Evolutionary conservation across 108 stramenopile species (phyloP).

Genomic region (Poteriospumella lacustris): DNA sequence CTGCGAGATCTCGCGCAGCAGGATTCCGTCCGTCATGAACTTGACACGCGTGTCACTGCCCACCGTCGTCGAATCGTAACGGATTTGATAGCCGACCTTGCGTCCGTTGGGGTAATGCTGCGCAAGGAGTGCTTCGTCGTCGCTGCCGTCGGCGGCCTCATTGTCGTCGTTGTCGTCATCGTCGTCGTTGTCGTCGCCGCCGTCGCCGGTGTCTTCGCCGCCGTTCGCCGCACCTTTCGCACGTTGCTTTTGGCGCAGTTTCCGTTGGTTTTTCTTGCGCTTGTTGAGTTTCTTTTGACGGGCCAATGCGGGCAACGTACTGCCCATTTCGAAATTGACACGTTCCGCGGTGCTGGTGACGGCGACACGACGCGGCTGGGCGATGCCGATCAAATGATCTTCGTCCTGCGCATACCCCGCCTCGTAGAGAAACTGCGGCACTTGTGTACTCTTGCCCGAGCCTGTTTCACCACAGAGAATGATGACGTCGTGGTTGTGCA

Average conservation of each 20-base stretch:
- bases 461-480: slow-evolving; percentile 88
- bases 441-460: slow-evolving; percentile 67
- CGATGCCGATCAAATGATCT: slow-evolving; percentile 67
- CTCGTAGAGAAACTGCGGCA: slow-evolving; percentile 93
- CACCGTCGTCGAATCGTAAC: slow-evolving; percentile 80
- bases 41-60: slow-evolving; percentile 72
- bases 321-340: slow-evolving; percentile 89
- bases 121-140: not conserved
- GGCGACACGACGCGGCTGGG: slow-evolving; percentile 91
- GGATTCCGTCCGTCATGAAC: slow-evolving; percentile 98
- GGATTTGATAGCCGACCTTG: slow-evolving; percentile 81
- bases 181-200: not conserved
- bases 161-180: not conserved
- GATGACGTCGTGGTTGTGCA: slow-evolving; percentile 75
- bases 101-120: not conserved
- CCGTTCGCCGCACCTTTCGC: slow-evolving; percentile 33
- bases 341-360: slow-evolving; percentile 90
- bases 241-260: too few relatives aligned
- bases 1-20: slow-evolving; percentile 79
- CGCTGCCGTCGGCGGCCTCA: slow-evolving; percentile 37
- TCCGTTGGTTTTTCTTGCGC: too few relatives aligned
- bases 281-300: too few relatives aligned
- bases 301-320: too few relatives aligned
- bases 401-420: slow-evolving; percentile 57
- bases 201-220: slow-evolving; percentile 36